Evolutionary conservation across 345 rosid genomes (phyloP), one percentile per base, ranked within the genome.

Genomic region (Erucastrum elatum): DNA sequence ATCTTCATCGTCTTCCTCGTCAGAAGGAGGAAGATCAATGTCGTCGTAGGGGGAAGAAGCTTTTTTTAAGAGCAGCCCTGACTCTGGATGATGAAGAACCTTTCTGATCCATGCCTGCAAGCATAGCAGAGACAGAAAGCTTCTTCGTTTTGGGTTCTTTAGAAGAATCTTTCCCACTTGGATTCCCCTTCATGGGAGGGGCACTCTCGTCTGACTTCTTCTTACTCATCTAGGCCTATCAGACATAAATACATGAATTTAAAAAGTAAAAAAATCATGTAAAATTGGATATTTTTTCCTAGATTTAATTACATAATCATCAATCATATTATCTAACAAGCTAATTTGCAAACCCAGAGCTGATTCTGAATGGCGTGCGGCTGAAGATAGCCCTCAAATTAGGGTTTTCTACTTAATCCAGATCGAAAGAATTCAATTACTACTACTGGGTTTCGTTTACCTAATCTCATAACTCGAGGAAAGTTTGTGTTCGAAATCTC

Each of bases 11-110:
- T 89, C 97, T 74, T 91, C 98, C 0, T 89, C 98, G 2, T 89
- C 98, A 80, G 98, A 87, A 11, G 98, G 92, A 76, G 97, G 98
- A 68, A 95, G 96, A 84, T 93, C 99, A 30, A 90, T 76, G 4
- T 91, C 99, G 2, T 84, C 89, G 73, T 95, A 95, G 39, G 98
- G 84, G 0, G 89, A 60, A 65, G 67, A 21, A 21, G 21, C 21
- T 65, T 63, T 91, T 39, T 15, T 29, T 89, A 4, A 86, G 75
- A 72, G 80, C 84, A 5, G 84, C 76, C 76, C 83, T 94, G 21
- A 89, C 58, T 84, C 89, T 90, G 2, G 89, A 71, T 79, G 33
- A 88, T 85, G 93, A 81, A 5, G 92, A 80, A 51, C 86, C 84
- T 84, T 87, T 94, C 81, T 85, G 88, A 75, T 94, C 98, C 97